Base-by-base conservation (phyloP, 345 rosid genomes). In the Brassica carinata region DNA sequence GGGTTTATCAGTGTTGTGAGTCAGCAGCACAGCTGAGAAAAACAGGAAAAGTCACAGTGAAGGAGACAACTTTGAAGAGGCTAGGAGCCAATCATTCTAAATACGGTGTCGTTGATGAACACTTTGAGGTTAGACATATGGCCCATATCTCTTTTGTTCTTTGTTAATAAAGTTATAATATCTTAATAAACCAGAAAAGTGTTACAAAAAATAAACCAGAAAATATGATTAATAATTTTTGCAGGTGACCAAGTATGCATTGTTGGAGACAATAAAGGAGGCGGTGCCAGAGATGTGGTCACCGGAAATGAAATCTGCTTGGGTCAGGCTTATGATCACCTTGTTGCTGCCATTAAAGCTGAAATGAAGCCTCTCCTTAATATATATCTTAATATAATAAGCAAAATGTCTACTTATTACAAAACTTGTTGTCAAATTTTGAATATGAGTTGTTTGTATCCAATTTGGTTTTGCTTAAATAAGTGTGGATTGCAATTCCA, bases 251-350 rank as follows among this genome's bases (percentile, higher is more conserved):
- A 91, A 85, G 80, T 92, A 82, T 87, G 92, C 98, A 62, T 77
- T 94, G 58, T 1, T 90, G 83, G 96, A 92, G 72, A 91, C 89
- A 23, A 86, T 94, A 78, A 88, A 89, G 62, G 97, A 90, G 38
- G 98, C 92, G 6, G 90, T 91, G 9, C 89, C 90, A 5, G 97
- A 94, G 82, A 90, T 92, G 90, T 89, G 97, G 96, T 90, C 94
- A 18, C 79, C 87, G 14, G 92, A 90, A 72, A 89, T 91, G 97
- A 92, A 92, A 84, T 77, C 71, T 40, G 96, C 97, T 14, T 91
- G 97, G 93, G 86, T 65, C 85, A 88, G 76, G 94, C 96, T 61
- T 94, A 91, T 81, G 97, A 94, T 79, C 88, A 85, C 17, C 73
- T 92, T 81, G 92, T 84, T 66, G 87, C 88, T 33, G 92, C 97